Conservation (phyloP, 148 eudicot genomes). For the Vaccinium darrowii region DNA sequence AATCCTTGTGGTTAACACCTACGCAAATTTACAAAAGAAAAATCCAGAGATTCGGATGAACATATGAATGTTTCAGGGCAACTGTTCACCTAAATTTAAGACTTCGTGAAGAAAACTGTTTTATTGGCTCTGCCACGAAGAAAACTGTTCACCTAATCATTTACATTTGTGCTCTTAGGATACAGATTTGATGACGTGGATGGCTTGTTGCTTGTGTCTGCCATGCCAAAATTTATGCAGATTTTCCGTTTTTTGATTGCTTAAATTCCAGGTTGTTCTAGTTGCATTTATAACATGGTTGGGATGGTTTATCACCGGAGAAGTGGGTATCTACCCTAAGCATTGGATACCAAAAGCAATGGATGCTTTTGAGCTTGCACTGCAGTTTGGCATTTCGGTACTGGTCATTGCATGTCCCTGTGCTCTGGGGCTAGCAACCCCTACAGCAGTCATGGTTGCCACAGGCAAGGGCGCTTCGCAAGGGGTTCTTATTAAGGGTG, state of each 20-base stretch:
- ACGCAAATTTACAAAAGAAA: background rate
- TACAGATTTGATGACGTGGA: background rate
- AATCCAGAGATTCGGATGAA: background rate
- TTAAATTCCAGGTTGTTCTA: conserved; percentile 60
- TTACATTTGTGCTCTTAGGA: background rate
- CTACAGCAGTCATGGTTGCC: conserved; percentile 99
- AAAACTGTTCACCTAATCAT: background rate
- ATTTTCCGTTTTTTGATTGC: background rate
- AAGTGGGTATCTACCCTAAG: conserved; percentile 68
- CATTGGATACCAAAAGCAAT: conserved; percentile 79
- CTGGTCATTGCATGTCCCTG: conserved; percentile 98
- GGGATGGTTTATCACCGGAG: conserved; percentile 80
- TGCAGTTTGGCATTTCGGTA: conserved; percentile 94
- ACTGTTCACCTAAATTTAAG: background rate
- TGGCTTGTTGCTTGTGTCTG: background rate
- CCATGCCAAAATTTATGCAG: background rate
- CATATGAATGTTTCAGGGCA: background rate
- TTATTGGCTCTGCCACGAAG: background rate
- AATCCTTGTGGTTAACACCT: conserved; percentile 1
- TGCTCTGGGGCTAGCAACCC: conserved; percentile 97
- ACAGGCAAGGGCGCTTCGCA: conserved; percentile 97
- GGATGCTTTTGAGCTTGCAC: conserved; percentile 95
- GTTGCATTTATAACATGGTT: conserved; percentile 81
- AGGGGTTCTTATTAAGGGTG: conserved; percentile 97
- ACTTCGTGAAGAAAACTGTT: background rate